Base-by-base conservation (phyloP, 2,329 filamentous ascomycete species). In the Proliferodiscus dingleyae region DNA sequence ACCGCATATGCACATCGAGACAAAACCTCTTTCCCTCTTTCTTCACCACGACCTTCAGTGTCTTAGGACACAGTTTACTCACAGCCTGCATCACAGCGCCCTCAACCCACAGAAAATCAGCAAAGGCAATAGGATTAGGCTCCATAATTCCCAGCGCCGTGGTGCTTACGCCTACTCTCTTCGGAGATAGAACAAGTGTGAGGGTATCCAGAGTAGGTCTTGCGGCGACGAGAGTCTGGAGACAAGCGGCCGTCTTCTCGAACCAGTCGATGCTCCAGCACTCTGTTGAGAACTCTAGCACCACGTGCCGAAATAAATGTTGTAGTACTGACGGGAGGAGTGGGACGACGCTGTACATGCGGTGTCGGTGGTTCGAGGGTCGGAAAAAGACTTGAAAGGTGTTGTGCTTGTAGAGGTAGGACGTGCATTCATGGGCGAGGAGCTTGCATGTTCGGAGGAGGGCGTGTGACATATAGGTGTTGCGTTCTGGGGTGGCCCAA, bases 401-500 rank as follows among this genome's bases (percentile, higher is more conserved):
- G 29, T 62, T 61, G 18, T 54, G 49, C 11, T 40, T 44, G 43
- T 58, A 62, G 13, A 62, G 26, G 9, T 54, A 61, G n/a, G 28
- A 21, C 0, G 48, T 40, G n/a, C 43, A 45, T 41, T 62, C 59
- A 1, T 45, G 19, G 1, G 44, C 42, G 24, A 61, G 50, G 30
- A 55, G 54, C 41, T 56, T 59, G 40, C 59, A 62, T 4, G 50
- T 46, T 8, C 39, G 21, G 19, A 57, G 30, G 24, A 60, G 40
- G 21, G 30, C 34, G 37, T 53, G 48, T 11, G 41, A 30, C 3
- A 48, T 34, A 11, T 29, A 34, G 1, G 40, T 21, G 6, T 49
- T 52, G 13, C 38, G 42, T 40, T 60, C 53, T 2, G 56, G 45
- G 7, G 41, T 46, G 7, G 36, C 30, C 56, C 54, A 61, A 37